Evolutionary conservation across 768 basidiomycete genomes (phyloP).

Genomic region (Arthromyces matolae): DNA sequence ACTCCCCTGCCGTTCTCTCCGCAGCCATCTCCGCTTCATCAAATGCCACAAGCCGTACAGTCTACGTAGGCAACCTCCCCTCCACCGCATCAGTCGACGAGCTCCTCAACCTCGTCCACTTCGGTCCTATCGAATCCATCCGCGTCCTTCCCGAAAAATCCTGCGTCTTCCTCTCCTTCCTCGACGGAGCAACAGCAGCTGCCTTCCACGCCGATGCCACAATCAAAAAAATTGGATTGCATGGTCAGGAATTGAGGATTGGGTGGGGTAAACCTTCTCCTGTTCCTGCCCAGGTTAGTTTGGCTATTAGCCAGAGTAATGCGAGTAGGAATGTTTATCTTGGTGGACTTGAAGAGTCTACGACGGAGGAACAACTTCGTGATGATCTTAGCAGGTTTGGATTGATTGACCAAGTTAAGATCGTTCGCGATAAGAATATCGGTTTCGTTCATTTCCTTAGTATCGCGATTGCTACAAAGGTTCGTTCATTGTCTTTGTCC

Average conservation of each 20-base stretch:
- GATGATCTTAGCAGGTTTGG: slow-evolving; percentile 93
- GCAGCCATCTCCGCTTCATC: slow-evolving; percentile 70
- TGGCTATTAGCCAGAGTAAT: slow-evolving; percentile 88
- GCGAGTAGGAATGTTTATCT: slow-evolving; percentile 96
- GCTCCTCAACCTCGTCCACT: slow-evolving; percentile 94
- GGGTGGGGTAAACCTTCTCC: slow-evolving; percentile 97
- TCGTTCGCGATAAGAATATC: slow-evolving; percentile 98
- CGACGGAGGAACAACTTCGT: slow-evolving; percentile 88
- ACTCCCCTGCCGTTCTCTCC: slow-evolving; percentile 75
- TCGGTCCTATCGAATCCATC: slow-evolving; percentile 93
- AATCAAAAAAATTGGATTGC: slow-evolving; percentile 88
- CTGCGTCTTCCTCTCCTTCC: slow-evolving; percentile 97
- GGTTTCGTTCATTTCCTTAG: slow-evolving; percentile 98
- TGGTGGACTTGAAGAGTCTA: slow-evolving; percentile 84
- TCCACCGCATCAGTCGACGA: slow-evolving; percentile 96
- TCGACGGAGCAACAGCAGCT: slow-evolving; percentile 88
- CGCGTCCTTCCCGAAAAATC: slow-evolving; percentile 95
- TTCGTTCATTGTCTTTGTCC: slow-evolving; percentile 29
- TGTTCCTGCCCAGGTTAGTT: slow-evolving; percentile 80
- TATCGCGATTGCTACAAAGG: slow-evolving; percentile 94
- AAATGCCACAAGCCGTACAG: slow-evolving; percentile 76
- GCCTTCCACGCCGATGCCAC: slow-evolving; percentile 97
- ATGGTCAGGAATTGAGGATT: slow-evolving; percentile 96
- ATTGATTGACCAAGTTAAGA: slow-evolving; percentile 98
- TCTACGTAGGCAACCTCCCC: slow-evolving; percentile 96